phyloP scores from a whole-genome alignment of 2,329 filamentous ascomycete genomes.

The Aulographum hederae region DNA sequence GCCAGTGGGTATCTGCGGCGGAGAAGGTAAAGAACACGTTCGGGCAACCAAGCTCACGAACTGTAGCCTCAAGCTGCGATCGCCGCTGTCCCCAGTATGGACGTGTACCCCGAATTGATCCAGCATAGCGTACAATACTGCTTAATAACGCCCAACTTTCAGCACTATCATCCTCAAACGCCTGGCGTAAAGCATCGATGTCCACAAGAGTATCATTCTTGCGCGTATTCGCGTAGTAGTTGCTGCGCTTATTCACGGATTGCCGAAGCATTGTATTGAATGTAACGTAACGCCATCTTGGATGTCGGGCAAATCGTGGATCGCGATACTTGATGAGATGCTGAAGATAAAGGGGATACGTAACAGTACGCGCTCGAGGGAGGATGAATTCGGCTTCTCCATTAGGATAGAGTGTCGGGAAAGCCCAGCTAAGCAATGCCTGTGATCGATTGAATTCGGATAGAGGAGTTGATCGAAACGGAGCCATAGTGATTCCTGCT shows the following conservation, averaged over 20 bases:
- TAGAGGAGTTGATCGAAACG: not conserved
- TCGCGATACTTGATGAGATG: not conserved
- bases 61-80: not conserved
- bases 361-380: not conserved
- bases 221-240: not conserved
- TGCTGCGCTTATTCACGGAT: not conserved
- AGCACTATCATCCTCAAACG: not conserved
- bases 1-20: not conserved
- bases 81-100: not conserved
- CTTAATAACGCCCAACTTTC: not conserved
- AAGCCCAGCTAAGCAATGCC: not conserved
- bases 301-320: not conserved
- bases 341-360: not conserved
- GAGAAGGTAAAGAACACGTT: not conserved
- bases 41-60: slow-evolving; percentile 1
- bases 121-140: not conserved
- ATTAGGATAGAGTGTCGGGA: not conserved
- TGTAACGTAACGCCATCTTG: not conserved
- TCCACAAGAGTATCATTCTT: not conserved
- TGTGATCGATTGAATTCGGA: not conserved
- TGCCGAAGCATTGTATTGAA: not conserved
- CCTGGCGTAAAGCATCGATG: not conserved
- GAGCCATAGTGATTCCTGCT: not conserved
- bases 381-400: not conserved
- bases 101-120: not conserved